These are phyloP conservation scores for Lodderomyces parapsilosis DNA, from an alignment of 1,139 yeast species.

Conservation along the genomic window DNA sequence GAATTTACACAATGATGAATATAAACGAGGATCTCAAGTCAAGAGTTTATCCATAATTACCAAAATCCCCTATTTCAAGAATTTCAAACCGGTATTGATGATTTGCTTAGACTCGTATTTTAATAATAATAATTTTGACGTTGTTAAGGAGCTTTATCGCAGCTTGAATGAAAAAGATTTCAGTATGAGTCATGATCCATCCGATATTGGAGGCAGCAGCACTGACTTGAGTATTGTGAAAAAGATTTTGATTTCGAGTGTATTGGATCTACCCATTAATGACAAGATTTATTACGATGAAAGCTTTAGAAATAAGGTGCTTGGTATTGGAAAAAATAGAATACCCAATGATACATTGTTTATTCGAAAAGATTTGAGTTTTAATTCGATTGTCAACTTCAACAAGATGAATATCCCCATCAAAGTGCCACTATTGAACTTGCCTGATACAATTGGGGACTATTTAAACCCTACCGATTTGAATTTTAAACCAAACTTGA, in stretches of 20 bases:
- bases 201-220: constrained; percentile 9
- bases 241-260: constrained; percentile 43
- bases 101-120: constrained; percentile 53
- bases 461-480: constrained; percentile 47
- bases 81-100: constrained; percentile 56
- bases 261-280: constrained; percentile 46
- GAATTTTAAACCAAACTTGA: constrained; percentile 42
- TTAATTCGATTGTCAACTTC: constrained; percentile 38
- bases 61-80: constrained; percentile 49
- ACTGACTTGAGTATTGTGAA: constrained; percentile 30
- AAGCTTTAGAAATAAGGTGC: constrained; percentile 33
- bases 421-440: constrained; percentile 39
- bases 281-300: constrained; percentile 46
- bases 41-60: constrained; percentile 58
- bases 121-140: constrained; percentile 20
- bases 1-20: constrained; percentile 45
- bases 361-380: constrained; percentile 45
- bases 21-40: constrained; percentile 55
- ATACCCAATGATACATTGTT: constrained; percentile 30
- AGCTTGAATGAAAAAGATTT: constrained; percentile 37
- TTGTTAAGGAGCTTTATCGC: constrained; percentile 29
- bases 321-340: constrained; percentile 29
- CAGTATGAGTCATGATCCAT: constrained; percentile 17
- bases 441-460: constrained; percentile 47
- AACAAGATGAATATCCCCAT: constrained; percentile 45